These are phyloP conservation scores for Yamagishiella unicocca DNA, from an alignment of 139 green algal species.

Conservation along the genomic window DNA sequence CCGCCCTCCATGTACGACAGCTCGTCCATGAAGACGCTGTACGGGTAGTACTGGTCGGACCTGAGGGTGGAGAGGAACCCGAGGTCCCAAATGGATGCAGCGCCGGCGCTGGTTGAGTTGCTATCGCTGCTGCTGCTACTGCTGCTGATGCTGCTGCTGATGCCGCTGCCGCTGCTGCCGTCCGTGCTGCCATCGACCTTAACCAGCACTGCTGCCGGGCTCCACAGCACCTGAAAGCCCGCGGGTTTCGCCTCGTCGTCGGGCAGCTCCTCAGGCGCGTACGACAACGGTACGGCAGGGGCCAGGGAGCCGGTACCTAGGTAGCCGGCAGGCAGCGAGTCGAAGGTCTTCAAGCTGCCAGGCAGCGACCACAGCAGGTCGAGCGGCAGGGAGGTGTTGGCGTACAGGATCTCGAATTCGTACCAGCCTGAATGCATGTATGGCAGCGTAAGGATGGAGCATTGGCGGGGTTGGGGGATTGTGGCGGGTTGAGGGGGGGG, in stretches of 20 bases:
- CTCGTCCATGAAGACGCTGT: slow-evolving; percentile 27
- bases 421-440: slow-evolving; percentile 40
- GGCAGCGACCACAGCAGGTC: slow-evolving; percentile 5
- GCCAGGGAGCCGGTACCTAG: background rate
- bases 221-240: slow-evolving; percentile 15
- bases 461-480: no score
- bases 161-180: background rate
- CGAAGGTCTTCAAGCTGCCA: background rate
- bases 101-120: no score
- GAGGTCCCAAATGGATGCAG: no score
- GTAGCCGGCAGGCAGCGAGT: background rate
- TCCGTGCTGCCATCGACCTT: background rate
- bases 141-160: no score
- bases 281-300: background rate
- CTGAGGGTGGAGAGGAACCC: background rate
- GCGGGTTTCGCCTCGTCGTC: background rate
- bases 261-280: slow-evolving; percentile 1
- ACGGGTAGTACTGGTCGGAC: background rate
- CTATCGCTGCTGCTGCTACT: no score
- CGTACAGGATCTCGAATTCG: slow-evolving; percentile 35
- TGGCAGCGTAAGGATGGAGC: no score
- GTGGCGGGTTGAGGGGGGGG: no score
- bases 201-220: no score
- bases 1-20: background rate
- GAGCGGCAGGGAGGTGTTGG: background rate